Conservation (phyloP, 1,139 yeast species). For the Debaryomyces fabryi region DNA sequence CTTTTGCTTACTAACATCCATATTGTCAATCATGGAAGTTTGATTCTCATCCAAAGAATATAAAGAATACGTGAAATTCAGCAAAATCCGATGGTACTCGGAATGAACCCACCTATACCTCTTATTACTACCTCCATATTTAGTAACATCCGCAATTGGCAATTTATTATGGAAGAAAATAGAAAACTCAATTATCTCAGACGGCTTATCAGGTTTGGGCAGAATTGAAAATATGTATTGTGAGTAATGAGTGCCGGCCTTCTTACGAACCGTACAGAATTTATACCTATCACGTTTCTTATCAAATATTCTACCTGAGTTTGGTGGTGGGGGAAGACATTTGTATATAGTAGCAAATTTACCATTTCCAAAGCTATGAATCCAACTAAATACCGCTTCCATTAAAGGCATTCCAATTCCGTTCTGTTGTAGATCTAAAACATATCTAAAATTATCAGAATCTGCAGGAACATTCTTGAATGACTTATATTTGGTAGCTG, state of each 20-base stretch:
- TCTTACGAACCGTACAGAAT: background rate
- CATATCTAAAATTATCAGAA: conserved; percentile 2
- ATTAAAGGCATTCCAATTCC: background rate
- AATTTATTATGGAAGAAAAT: background rate
- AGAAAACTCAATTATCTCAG: background rate
- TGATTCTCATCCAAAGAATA: background rate
- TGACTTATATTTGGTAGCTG: conserved; percentile 3
- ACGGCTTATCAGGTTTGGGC: background rate
- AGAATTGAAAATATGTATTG: background rate
- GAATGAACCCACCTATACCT: conserved; percentile 5
- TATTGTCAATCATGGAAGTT: conserved; percentile 4
- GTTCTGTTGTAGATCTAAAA: background rate
- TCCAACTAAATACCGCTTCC: background rate
- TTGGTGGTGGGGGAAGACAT: background rate
- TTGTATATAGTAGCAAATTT: background rate
- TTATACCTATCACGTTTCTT: conserved; percentile 1
- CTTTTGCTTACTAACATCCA: background rate
- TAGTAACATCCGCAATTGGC: conserved; percentile 4
- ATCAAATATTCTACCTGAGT: background rate
- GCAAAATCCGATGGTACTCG: background rate
- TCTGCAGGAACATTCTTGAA: background rate
- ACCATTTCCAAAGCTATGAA: background rate
- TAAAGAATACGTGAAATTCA: background rate
- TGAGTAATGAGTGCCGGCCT: background rate
- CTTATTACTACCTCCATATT: background rate